Conservation (phyloP, 2,329 filamentous ascomycete genomes). For the Colletotrichum sidae region DNA sequence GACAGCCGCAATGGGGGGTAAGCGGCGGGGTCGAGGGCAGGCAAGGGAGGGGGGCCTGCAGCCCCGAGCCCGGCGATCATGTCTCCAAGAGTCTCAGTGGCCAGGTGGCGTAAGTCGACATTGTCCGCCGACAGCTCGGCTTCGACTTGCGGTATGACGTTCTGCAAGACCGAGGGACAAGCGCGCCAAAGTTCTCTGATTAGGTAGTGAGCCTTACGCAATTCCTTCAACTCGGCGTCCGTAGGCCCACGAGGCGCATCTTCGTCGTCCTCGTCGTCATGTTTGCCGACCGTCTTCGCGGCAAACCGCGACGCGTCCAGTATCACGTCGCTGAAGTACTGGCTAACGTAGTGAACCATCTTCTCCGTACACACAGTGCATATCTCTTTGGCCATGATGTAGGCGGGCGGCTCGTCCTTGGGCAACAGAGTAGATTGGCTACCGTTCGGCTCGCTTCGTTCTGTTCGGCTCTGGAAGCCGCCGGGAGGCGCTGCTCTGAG, state of each 20-base stretch:
- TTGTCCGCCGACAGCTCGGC: conserved; percentile 93
- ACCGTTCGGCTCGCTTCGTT: conserved; percentile 70
- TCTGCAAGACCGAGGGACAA: conserved; percentile 86
- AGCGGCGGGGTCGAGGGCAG: conserved; percentile 80
- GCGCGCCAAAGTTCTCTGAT: conserved; percentile 95
- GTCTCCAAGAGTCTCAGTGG: conserved; percentile 94
- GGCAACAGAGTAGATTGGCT: conserved; percentile 86
- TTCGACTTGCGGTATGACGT: conserved; percentile 94
- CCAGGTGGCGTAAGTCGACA: conserved; percentile 84
- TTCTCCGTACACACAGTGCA: conserved; percentile 91
- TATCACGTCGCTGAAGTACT: conserved; percentile 97
- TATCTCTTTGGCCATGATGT: conserved; percentile 95
- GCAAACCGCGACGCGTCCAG: conserved; percentile 81
- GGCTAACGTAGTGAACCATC: conserved; percentile 93
- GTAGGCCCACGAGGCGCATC: conserved; percentile 71
- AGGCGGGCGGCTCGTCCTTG: conserved; percentile 90
- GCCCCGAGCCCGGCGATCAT: conserved; percentile 95
- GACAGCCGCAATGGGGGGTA: conserved; percentile 82
- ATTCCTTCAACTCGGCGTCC: conserved; percentile 86
- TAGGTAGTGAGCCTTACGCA: conserved; percentile 88
- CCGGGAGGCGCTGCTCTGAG: conserved; percentile 83
- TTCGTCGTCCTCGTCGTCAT: conserved; percentile 74
- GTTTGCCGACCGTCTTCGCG: conserved; percentile 66
- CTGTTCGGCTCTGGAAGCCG: conserved; percentile 62
- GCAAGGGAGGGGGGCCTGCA: conserved; percentile 82